Evolutionary conservation across 345 rosid genomes (phyloP).

Genomic region (Ceriops tagal): DNA sequence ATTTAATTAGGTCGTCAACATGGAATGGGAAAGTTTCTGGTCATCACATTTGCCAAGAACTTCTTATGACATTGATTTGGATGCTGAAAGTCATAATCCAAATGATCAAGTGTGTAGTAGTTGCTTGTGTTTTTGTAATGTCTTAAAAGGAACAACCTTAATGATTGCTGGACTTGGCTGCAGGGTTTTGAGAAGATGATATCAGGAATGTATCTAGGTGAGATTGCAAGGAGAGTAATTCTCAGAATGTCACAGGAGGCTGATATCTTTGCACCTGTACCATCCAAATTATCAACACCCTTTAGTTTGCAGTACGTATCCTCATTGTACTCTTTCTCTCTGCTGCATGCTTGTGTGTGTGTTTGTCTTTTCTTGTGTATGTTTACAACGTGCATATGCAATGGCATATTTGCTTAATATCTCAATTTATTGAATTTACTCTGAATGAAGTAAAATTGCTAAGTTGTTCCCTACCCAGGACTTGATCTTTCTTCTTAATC

Average conservation of each 20-base stretch:
- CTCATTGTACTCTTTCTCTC: constrained; percentile 1
- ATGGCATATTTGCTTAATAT: too few species aligned
- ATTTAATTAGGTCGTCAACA: constrained; percentile 69
- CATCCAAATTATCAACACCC: constrained; percentile 47
- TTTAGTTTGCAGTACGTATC: constrained; percentile 57
- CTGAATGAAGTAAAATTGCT: too few species aligned
- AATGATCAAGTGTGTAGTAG: constrained; percentile 61
- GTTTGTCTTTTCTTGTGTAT: neutral
- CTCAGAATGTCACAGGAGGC: constrained; percentile 71
- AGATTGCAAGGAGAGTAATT: constrained; percentile 83
- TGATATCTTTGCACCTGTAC: constrained; percentile 63
- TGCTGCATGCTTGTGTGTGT: neutral
- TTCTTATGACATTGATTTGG: constrained; percentile 79
- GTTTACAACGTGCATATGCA: too few species aligned
- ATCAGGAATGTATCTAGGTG: constrained; percentile 95
- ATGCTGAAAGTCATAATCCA: constrained; percentile 77
- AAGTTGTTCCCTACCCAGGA: too few species aligned
- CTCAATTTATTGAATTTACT: too few species aligned
- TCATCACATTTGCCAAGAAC: constrained; percentile 95
- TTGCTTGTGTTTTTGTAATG: neutral
- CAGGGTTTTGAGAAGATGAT: constrained; percentile 99
- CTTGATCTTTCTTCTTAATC: too few species aligned
- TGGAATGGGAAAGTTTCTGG: constrained; percentile 99
- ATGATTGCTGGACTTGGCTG: constrained; percentile 20
- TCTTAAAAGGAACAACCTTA: neutral